Percentiles rank a stretch among this genome's conserved stretches.
Evolutionary conservation across 2,329 filamentous ascomycete species (phyloP).

Genomic region (Cordyceps fumosorosea): DNA sequence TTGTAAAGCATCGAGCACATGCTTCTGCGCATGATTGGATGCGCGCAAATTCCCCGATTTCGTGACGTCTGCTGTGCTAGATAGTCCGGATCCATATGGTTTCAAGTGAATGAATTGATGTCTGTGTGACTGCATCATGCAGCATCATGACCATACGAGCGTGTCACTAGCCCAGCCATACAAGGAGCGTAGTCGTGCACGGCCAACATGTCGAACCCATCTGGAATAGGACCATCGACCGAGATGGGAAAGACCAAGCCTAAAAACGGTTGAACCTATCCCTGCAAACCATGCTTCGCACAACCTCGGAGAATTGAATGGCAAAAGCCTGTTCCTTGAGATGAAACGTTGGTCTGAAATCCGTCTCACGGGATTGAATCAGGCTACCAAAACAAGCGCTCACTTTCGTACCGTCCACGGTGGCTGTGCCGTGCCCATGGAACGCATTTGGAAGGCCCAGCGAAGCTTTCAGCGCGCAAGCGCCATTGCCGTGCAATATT

Average conservation of each 20-base stretch:
- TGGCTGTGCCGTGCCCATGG: neutral
- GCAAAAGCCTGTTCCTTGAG: neutral
- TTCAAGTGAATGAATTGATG: neutral
- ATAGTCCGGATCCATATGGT: neutral
- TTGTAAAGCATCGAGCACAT: neutral
- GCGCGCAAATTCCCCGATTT: neutral
- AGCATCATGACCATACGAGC: neutral
- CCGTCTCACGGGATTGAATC: neutral
- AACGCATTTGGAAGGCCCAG: neutral
- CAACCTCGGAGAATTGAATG: neutral
- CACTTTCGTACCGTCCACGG: neutral
- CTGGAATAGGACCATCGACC: neutral
- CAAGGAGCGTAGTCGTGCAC: too few species aligned
- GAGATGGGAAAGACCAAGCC: neutral
- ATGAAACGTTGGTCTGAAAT: constrained; percentile 1
- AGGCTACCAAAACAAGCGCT: constrained; percentile 5
- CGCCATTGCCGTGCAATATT: neutral
- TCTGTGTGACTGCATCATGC: constrained; percentile 2
- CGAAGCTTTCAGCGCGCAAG: neutral
- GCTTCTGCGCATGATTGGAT: neutral
- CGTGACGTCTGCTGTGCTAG: neutral
- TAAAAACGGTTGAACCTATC: neutral
- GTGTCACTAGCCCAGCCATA: neutral
- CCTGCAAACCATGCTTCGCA: neutral
- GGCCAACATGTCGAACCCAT: neutral